Conservation (phyloP, 306 rosid genomes). For the Potentilla sterilis region DNA sequence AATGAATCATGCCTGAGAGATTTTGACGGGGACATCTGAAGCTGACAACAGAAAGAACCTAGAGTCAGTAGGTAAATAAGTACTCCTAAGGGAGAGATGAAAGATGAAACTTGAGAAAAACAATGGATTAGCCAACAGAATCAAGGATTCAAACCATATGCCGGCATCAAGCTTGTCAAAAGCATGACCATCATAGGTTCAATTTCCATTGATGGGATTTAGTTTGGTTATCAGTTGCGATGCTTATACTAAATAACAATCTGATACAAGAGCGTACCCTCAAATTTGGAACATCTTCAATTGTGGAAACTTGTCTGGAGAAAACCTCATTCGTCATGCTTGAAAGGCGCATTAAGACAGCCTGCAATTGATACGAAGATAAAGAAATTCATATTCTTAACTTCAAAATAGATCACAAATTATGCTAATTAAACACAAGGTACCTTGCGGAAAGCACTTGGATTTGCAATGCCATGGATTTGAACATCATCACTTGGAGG, state of each 20-base stretch:
- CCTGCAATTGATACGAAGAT: conserved; percentile 51
- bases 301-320: conserved; percentile 52
- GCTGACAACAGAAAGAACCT: conserved; percentile 13
- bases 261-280: conserved; percentile 44
- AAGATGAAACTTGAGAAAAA: conserved; percentile 4
- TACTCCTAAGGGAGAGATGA: background rate
- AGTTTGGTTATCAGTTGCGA: background rate
- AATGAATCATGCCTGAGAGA: conserved; percentile 48
- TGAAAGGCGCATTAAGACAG: conserved; percentile 67
- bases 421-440: background rate
- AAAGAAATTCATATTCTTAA: conserved; percentile 20
- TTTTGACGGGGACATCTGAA: conserved; percentile 65
- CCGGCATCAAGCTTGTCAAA: conserved; percentile 3
- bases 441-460: conserved; percentile 85
- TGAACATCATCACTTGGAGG: conserved; percentile 89
- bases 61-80: background rate
- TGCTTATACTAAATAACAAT: background rate
- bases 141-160: too few relatives aligned
- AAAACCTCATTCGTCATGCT: conserved; percentile 59
- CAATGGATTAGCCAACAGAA: background rate
- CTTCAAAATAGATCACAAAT: background rate
- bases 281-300: conserved; percentile 49
- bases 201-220: background rate
- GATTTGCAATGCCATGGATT: conserved; percentile 81
- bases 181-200: background rate